phyloP scores from a whole-genome alignment of 2,329 filamentous ascomycete species.

The Zymoseptoria ardabiliae region DNA sequence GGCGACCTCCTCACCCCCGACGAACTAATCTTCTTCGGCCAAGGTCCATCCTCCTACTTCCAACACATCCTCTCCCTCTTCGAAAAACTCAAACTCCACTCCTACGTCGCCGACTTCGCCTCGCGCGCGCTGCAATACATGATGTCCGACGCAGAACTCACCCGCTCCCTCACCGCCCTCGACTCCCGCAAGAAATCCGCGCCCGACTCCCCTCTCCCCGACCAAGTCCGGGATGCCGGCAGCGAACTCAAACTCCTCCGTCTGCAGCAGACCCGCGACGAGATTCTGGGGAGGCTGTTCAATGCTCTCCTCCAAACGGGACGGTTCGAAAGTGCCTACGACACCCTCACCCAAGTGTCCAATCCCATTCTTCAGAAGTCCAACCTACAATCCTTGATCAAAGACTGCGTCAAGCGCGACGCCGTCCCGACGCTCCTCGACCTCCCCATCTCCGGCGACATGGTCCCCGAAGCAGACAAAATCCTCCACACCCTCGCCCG shows the following conservation, averaged over 20 bases:
- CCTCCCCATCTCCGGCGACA: conserved; percentile 65
- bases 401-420: conserved; percentile 30
- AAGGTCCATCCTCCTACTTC: conserved; percentile 76
- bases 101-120: conserved; percentile 78
- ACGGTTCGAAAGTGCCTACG: conserved; percentile 76
- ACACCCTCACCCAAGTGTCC: conserved; percentile 64
- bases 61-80: conserved; percentile 77
- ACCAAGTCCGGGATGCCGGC: conserved; percentile 22
- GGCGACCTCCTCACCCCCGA: conserved; percentile 65
- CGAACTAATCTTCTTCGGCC: conserved; percentile 61
- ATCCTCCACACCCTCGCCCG: conserved; percentile 67
- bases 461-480: conserved; percentile 71
- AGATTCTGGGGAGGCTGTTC: conserved; percentile 79
- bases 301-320: conserved; percentile 70
- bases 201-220: conserved; percentile 22
- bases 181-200: conserved; percentile 23
- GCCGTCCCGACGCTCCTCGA: conserved; percentile 47
- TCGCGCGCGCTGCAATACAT: conserved; percentile 33
- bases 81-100: conserved; percentile 68
- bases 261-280: conserved; percentile 44
- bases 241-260: conserved; percentile 30
- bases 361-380: conserved; percentile 60
- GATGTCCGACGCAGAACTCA: conserved; percentile 14
- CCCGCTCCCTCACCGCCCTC: conserved; percentile 17
- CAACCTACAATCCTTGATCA: conserved; percentile 60